Evolutionary conservation across 139 green algal genomes (phyloP).

Genomic region (Chlorella vulgaris): DNA sequence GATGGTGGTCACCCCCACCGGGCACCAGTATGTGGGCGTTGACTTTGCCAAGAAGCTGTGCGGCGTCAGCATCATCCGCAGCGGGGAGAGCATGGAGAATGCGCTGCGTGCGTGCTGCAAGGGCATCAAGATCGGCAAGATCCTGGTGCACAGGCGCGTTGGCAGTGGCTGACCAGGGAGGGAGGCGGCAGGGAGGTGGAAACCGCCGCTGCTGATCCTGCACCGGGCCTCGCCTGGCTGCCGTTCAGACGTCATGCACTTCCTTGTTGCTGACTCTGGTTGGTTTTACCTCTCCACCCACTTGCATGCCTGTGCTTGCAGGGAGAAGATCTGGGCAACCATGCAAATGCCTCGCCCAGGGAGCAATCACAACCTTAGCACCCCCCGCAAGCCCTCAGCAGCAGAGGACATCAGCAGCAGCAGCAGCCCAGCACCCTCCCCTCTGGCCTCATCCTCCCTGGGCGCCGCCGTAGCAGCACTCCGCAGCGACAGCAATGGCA

Average conservation of each 20-base stretch:
- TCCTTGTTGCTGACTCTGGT: background rate
- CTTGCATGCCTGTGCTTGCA: too few relatives aligned
- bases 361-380: background rate
- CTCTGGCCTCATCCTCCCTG: background rate
- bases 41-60: constrained; percentile 96
- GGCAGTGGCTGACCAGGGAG: constrained; percentile 13
- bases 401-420: background rate
- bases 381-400: background rate
- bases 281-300: background rate
- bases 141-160: constrained; percentile 83
- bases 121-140: constrained; percentile 99
- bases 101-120: constrained; percentile 97
- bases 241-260: too few relatives aligned
- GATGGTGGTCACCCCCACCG: constrained; percentile 89
- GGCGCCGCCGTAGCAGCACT: too few relatives aligned
- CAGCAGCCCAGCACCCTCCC: background rate
- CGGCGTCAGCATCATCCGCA: constrained; percentile 94
- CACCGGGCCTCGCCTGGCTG: too few relatives aligned
- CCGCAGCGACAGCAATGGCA: background rate
- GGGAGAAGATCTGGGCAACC: constrained; percentile 29
- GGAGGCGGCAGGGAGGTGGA: background rate
- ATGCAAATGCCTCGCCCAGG: background rate
- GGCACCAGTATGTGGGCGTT: constrained; percentile 90
- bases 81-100: constrained; percentile 96
- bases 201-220: too few relatives aligned